Evolutionary conservation across 1,139 yeast species (phyloP).

Genomic region (Pichia inconspicua): DNA sequence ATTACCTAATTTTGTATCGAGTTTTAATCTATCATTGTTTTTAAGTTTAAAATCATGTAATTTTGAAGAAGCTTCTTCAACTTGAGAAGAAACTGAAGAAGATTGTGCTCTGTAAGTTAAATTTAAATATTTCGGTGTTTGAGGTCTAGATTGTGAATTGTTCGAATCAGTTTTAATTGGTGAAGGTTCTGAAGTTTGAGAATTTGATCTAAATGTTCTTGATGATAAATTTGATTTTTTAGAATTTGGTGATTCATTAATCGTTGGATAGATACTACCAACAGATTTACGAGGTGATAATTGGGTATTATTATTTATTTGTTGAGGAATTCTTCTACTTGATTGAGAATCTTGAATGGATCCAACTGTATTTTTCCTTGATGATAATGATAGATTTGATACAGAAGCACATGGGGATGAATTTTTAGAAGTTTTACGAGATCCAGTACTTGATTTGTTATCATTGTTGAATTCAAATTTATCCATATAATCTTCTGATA

Average conservation of each 20-base stretch:
- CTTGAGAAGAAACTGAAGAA: conserved; percentile 12
- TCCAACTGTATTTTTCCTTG: conserved; percentile 5
- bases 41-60: conserved; percentile 23
- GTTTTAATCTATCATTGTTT: conserved; percentile 22
- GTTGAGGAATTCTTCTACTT: conserved; percentile 4
- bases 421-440: conserved; percentile 17
- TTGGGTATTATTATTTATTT: neutral
- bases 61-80: conserved; percentile 24
- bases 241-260: conserved; percentile 20
- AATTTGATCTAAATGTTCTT: conserved; percentile 26
- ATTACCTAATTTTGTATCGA: conserved; percentile 23
- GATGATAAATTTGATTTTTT: conserved; percentile 26
- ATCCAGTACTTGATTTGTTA: conserved; percentile 10
- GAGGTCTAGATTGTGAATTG: conserved; percentile 1
- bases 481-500: conserved; percentile 40
- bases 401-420: conserved; percentile 19
- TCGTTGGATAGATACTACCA: conserved; percentile 4
- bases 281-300: conserved; percentile 11
- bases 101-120: conserved; percentile 3
- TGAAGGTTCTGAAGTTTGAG: conserved; percentile 22
- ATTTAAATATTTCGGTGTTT: conserved; percentile 9
- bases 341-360: neutral
- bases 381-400: neutral
- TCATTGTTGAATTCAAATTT: conserved; percentile 11
- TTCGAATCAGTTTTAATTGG: conserved; percentile 16